Conservation (phyloP, 2,329 filamentous ascomycete genomes). For the Cercospora sesami region DNA sequence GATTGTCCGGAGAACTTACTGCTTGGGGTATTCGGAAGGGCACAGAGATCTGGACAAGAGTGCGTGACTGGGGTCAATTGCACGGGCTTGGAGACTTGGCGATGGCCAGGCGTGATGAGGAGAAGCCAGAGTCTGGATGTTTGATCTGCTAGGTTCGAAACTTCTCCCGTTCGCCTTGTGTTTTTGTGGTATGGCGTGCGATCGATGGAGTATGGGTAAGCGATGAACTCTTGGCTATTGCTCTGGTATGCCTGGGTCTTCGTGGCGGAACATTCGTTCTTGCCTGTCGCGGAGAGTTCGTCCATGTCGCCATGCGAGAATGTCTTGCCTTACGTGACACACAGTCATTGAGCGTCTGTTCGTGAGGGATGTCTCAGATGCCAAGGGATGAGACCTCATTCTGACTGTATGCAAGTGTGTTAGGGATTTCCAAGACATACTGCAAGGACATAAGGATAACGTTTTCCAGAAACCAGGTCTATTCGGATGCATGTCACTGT, state of each 20-base stretch:
- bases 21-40: background rate
- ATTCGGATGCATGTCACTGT: background rate
- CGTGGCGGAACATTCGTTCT: background rate
- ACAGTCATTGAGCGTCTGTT: background rate
- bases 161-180: background rate
- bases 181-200: background rate
- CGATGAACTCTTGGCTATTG: background rate
- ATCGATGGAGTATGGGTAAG: background rate
- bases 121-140: background rate
- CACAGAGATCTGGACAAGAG: background rate
- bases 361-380: background rate
- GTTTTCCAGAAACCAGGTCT: conserved; percentile 1
- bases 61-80: background rate
- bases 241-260: background rate
- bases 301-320: background rate
- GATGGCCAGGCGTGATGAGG: background rate
- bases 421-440: background rate
- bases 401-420: background rate
- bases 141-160: background rate
- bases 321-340: background rate
- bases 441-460: background rate
- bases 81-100: background rate
- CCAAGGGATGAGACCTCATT: background rate
- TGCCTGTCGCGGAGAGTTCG: background rate
- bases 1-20: background rate